phyloP scores from a whole-genome alignment of 2,329 filamentous ascomycete genomes.

The Spiromastix sp. region DNA sequence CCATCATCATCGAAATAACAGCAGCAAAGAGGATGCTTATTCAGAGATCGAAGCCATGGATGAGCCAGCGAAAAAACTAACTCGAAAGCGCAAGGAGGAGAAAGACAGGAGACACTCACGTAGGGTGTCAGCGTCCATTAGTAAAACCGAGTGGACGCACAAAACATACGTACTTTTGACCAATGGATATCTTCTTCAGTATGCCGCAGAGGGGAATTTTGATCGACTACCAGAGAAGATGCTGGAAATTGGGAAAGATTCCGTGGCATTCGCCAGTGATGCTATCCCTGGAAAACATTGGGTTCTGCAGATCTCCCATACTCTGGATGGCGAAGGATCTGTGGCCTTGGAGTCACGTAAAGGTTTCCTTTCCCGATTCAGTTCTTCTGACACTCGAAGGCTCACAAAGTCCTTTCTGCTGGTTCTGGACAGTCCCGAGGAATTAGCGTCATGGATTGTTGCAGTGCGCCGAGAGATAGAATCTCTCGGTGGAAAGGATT shows the following conservation, averaged over 20 bases:
- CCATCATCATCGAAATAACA: conserved; percentile 17
- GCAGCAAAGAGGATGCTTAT: conserved; percentile 12
- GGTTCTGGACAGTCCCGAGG: conserved; percentile 33
- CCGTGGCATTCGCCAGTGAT: conserved; percentile 40
- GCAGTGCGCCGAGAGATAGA: conserved; percentile 37
- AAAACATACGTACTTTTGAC: conserved; percentile 37
- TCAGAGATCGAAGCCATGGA: conserved; percentile 7
- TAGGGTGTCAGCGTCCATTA: conserved; percentile 26
- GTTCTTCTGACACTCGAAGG: conserved; percentile 24
- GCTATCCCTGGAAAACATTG: conserved; percentile 39
- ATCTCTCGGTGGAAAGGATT: conserved; percentile 34
- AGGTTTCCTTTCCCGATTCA: conserved; percentile 30
- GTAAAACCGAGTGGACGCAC: conserved; percentile 30
- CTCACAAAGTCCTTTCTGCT: conserved; percentile 32
- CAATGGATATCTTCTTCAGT: conserved; percentile 37
- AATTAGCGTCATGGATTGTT: conserved; percentile 36
- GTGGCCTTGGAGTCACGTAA: conserved; percentile 21
- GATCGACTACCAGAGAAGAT: conserved; percentile 39
- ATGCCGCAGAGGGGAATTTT: conserved; percentile 33
- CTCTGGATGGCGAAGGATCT: conserved; percentile 20
- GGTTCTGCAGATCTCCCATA: conserved; percentile 37
- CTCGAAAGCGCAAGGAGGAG: conserved; percentile 23
- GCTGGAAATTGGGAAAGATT: conserved; percentile 33
- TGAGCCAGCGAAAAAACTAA: conserved; percentile 12
- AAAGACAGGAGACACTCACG: conserved; percentile 27